Evolutionary conservation across 495 filamentous ascomycete genomes (phyloP), one percentile per base, ranked within the genome.

Genomic region (Aspergillus bertholletiae): DNA sequence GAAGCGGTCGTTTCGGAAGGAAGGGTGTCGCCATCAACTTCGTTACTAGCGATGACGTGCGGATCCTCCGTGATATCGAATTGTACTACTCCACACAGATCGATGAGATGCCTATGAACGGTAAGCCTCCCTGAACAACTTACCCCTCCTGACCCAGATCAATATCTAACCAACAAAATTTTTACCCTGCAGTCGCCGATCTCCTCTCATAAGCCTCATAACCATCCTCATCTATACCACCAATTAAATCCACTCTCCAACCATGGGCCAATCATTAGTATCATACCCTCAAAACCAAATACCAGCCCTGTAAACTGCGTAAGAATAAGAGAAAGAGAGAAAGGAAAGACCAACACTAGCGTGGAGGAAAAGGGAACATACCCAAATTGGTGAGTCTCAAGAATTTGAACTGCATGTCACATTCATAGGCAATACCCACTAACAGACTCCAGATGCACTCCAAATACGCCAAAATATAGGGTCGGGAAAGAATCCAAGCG

Each of bases 1-100:
- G 94, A 68, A 88, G 88, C 70, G 94, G 94, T 66, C 86, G 94
- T 60, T 99, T 99, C 73, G 94, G 94, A 57, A 83, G 94, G 46
- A 99, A 99, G 79, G 94, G 94, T 80, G 94, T 99, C 61, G 94
- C 94, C 9, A 99, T 99, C 81, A 99, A 99, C 78, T 99, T 99
- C 59, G 94, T 99, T 53, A 99, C 94, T 1, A 90, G 83, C 66
- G 94, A 99, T 57, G 94, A 99, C 69, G 94, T 99, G 46, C 86
- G 95, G 60, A 99, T 99, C 69, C 80, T 99, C 65, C 85, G 94
- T 61, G 94, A 99, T 65, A 99, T 99, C 63, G 94, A 99, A 72
- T 76, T 91, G 61, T 96, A 95, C 72, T 96, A 96, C 72, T 96
- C 90, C 32, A 98, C 94, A 45, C 94, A 98, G 74, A 98, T 98